Evolutionary conservation across 176 grass and related monocot genomes (phyloP), one percentile per base, ranked within the genome.

Genomic region (Poa annua): DNA sequence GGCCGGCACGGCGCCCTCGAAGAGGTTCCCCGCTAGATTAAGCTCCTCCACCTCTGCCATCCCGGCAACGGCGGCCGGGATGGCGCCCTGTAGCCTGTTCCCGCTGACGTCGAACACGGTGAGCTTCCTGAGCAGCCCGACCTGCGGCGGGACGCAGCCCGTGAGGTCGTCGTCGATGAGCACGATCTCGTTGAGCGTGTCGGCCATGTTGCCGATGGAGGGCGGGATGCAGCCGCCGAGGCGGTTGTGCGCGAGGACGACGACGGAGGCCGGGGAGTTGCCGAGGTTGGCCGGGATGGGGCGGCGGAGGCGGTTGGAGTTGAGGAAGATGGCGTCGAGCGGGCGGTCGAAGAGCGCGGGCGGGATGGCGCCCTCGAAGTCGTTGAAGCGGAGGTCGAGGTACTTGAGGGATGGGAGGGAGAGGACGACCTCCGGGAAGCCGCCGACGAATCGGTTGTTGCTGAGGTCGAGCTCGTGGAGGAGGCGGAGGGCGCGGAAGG

Each of bases 391-490:
- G 21, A 97, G 86, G 84, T 97, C 95, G 8, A 97, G 90, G 63
- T 94, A 97, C 7, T 13, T 52, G 0, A 97, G 56, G 3, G 92
- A 76, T 0, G 92, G 88, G 4, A 97, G 86, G 1, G 77, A 0
- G 3, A 94, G 75, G 0, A 97, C 83, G 0, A 89, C 86, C 11
- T 51, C 80, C 0, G 92, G 95, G 57, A 97, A 94, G 0, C 4
- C 38, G 4, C 95, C 95, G 5, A 97, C 96, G 86, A 98, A 95
- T 62, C 96, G 96, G 85, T 98, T 98, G 80, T 95, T 98, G 80
- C 96, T 98, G 80, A 98, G 85, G 76, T 98, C 96, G 75, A 98
- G 89, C 85, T 98, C 96, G 73, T 93, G 85, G 54, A 98, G 83
- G 1, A 86, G 84, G 17, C 0, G 81, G 5, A 98, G 87, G 24